These are phyloP conservation scores for Venturia effusa DNA, from an alignment of 2,329 filamentous ascomycete genomes.

Conservation along the genomic window DNA sequence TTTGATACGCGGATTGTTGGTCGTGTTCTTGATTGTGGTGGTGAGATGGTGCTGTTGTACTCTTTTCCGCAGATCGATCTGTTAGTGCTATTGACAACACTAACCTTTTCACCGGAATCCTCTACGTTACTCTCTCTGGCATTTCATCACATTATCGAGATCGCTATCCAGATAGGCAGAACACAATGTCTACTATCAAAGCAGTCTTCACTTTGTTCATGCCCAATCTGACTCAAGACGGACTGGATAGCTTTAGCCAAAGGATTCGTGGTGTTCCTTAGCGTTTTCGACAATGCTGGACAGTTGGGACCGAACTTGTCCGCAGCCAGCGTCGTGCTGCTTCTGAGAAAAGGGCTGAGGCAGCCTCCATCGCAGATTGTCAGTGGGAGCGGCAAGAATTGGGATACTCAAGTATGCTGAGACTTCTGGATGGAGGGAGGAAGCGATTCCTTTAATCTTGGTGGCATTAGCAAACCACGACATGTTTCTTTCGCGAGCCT, in stretches of 20 bases:
- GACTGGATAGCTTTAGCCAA: not conserved
- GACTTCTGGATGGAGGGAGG: slow-evolving; percentile 3
- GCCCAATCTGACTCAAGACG: slow-evolving; percentile 12
- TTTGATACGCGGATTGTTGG: too few relatives aligned
- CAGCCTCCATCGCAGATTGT: slow-evolving; percentile 6
- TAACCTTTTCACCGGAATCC: too few relatives aligned
- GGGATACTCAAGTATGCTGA: slow-evolving; percentile 11
- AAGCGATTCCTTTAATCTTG: slow-evolving; percentile 4
- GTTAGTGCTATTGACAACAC: too few relatives aligned
- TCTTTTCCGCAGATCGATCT: too few relatives aligned
- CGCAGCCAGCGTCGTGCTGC: not conserved
- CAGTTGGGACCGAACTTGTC: slow-evolving; percentile 8
- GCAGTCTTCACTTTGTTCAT: slow-evolving; percentile 20
- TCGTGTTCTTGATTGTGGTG: too few relatives aligned
- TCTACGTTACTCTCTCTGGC: too few relatives aligned
- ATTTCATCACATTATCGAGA: too few relatives aligned
- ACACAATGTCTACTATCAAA: slow-evolving; percentile 21
- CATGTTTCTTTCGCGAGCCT: too few relatives aligned
- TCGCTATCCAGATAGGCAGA: too few relatives aligned
- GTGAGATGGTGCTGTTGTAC: too few relatives aligned
- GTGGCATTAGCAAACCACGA: not conserved
- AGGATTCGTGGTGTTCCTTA: not conserved
- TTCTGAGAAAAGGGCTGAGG: slow-evolving; percentile 7
- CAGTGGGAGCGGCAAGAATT: slow-evolving; percentile 6
- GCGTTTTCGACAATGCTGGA: not conserved